Conservation (phyloP, 352 stramenopile genomes). For the Globisporangium polare region DNA sequence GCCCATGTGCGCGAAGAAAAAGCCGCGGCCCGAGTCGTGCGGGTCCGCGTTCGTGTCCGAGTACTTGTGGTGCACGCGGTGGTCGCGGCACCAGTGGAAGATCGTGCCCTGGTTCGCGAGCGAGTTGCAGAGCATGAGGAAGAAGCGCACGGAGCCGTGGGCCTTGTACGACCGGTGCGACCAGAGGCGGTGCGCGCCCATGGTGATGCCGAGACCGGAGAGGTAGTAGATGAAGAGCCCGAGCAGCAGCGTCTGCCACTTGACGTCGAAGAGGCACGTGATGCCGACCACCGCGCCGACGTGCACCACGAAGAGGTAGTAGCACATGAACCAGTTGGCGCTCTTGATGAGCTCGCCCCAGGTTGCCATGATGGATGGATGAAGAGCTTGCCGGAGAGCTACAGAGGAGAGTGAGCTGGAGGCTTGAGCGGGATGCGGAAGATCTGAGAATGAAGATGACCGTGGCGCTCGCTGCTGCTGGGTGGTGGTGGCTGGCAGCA, state of each 20-base stretch:
- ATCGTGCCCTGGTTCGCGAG: constrained; percentile 98
- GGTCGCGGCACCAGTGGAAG: constrained; percentile 97
- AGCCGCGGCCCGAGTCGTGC: constrained; percentile 96
- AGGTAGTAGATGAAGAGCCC: constrained; percentile 94
- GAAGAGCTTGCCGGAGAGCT: not conserved
- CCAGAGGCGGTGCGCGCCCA: constrained; percentile 97
- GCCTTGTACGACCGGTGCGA: constrained; percentile 96
- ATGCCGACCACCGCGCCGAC: constrained; percentile 87
- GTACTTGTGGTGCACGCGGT: constrained; percentile 99
- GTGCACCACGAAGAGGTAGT: constrained; percentile 96
- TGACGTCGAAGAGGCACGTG: constrained; percentile 72
- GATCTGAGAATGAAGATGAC: not conserved
- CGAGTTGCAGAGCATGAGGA: constrained; percentile 97
- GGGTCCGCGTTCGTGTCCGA: constrained; percentile 93
- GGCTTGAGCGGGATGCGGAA: not conserved
- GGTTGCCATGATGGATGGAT: constrained; percentile 9
- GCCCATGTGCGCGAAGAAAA: constrained; percentile 99
- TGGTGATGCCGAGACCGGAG: constrained; percentile 95
- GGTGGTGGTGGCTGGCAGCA: not conserved
- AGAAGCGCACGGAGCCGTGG: constrained; percentile 84
- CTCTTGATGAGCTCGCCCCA: constrained; percentile 45
- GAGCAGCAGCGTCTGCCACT: constrained; percentile 86
- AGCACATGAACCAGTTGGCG: constrained; percentile 98
- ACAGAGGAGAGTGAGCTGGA: not conserved
- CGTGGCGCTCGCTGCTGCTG: not conserved